Evolutionary conservation across 352 stramenopile genomes (phyloP).

Genomic region (Phytophthora sp.): DNA sequence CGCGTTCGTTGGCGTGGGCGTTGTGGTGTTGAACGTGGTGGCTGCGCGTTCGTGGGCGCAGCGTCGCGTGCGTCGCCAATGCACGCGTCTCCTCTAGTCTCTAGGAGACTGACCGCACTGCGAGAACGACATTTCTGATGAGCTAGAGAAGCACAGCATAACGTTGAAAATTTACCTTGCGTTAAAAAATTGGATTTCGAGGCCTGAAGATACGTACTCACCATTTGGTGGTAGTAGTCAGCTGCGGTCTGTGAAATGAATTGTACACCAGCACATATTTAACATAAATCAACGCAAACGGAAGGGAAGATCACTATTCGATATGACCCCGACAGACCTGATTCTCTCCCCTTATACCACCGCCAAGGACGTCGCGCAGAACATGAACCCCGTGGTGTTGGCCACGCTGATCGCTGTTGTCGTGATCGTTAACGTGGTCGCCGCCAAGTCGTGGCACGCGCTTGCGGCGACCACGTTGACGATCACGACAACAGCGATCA

Average conservation of each 20-base stretch:
- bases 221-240: neutral
- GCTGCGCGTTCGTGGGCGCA: constrained; percentile 51
- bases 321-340: constrained; percentile 38
- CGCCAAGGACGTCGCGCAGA: constrained; percentile 37
- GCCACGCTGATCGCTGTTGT: constrained; percentile 35
- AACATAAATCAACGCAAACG: constrained; percentile 20
- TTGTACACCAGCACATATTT: neutral
- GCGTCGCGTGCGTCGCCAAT: constrained; percentile 57
- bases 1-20: constrained; percentile 45
- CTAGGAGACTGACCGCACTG: no score
- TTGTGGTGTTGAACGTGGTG: constrained; percentile 50
- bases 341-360: constrained; percentile 32
- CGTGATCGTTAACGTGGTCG: constrained; percentile 44
- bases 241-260: constrained; percentile 3
- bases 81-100: constrained; percentile 49
- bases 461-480: constrained; percentile 37
- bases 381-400: constrained; percentile 40
- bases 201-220: no score
- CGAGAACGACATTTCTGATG: constrained; percentile 12
- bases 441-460: constrained; percentile 46
- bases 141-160: neutral
- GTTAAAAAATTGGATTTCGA: no score
- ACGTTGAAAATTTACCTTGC: neutral
- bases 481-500: no score
- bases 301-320: constrained; percentile 11